Evolutionary conservation across 371 early-diverging fungal genomes (phyloP).

Genomic region (Mortierella sp.): DNA sequence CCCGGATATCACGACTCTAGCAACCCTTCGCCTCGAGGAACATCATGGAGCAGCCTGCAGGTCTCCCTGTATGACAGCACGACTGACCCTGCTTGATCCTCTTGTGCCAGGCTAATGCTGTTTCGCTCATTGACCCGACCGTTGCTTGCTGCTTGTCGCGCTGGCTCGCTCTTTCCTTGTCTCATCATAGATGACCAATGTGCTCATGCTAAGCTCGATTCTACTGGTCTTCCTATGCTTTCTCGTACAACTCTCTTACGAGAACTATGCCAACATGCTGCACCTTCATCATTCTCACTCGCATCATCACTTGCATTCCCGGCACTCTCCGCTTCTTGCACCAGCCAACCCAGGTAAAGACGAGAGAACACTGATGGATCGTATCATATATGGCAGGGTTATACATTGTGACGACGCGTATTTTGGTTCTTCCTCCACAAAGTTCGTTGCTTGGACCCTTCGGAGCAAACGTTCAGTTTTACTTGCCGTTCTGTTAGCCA

Average conservation of each 20-base stretch:
- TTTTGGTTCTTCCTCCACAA: too few relatives aligned
- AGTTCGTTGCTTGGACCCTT: too few relatives aligned
- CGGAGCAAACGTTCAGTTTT: too few relatives aligned
- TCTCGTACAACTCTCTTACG: slow-evolving; percentile 45
- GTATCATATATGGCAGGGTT: too few relatives aligned
- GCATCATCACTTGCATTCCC: slow-evolving; percentile 15
- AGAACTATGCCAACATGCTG: slow-evolving; percentile 45
- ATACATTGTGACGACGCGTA: too few relatives aligned
- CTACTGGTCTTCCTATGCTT: slow-evolving; percentile 45
- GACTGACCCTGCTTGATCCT: not conserved
- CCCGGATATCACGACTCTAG: too few relatives aligned
- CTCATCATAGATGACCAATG: slow-evolving; percentile 38
- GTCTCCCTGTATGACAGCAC: slow-evolving; percentile 24
- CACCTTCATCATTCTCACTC: slow-evolving; percentile 33
- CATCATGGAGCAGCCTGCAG: slow-evolving; percentile 29
- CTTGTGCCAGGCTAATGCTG: too few relatives aligned
- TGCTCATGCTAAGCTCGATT: slow-evolving; percentile 46
- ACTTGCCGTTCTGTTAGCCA: too few relatives aligned
- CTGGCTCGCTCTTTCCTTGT: not conserved
- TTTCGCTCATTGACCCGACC: not conserved
- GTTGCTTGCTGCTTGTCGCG: not conserved
- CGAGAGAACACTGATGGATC: not conserved
- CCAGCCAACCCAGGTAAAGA: slow-evolving; percentile 32
- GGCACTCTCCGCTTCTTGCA: slow-evolving; percentile 27
- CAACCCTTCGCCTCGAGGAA: not conserved